These are phyloP conservation scores for Talaromyces sp. DNA, from an alignment of 2,329 filamentous ascomycete genomes.

Conservation along the genomic window DNA sequence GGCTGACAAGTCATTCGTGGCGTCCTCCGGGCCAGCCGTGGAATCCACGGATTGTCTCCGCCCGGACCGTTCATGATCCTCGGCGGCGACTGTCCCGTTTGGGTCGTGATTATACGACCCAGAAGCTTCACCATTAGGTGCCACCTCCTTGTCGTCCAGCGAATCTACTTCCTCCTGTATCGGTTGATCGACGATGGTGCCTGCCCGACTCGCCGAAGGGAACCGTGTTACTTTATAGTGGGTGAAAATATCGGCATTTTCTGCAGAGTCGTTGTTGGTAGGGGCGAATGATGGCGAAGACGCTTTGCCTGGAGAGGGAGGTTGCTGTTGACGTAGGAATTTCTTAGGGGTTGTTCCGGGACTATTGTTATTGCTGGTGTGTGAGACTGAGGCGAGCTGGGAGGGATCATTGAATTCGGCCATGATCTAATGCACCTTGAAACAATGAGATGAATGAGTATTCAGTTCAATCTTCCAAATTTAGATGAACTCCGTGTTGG, in stretches of 20 bases:
- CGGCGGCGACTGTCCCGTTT: background rate
- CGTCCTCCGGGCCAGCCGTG: slow-evolving; percentile 60
- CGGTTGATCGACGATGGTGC: slow-evolving; percentile 17
- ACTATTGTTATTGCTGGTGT: slow-evolving; percentile 5
- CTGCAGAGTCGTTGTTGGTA: slow-evolving; percentile 3
- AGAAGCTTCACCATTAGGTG: background rate
- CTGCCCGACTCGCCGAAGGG: slow-evolving; percentile 10
- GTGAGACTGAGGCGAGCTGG: background rate
- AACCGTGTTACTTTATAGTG: background rate
- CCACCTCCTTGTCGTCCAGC: background rate
- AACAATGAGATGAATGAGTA: background rate
- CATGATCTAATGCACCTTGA: background rate
- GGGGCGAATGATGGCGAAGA: background rate
- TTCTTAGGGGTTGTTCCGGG: slow-evolving; percentile 15
- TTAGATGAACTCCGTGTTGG: background rate
- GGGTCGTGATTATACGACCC: background rate
- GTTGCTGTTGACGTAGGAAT: slow-evolving; percentile 2
- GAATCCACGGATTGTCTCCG: slow-evolving; percentile 57
- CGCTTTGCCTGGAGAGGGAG: background rate
- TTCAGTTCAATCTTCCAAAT: background rate
- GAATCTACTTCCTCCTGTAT: slow-evolving; percentile 16
- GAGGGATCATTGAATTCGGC: slow-evolving; percentile 1
- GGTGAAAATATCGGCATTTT: background rate
- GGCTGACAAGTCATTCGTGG: slow-evolving; percentile 48
- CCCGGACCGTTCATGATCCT: slow-evolving; percentile 48